Evolutionary conservation across 768 basidiomycete species (phyloP), one percentile per base, ranked within the genome.

Genomic region (Flagelloscypha sp.): DNA sequence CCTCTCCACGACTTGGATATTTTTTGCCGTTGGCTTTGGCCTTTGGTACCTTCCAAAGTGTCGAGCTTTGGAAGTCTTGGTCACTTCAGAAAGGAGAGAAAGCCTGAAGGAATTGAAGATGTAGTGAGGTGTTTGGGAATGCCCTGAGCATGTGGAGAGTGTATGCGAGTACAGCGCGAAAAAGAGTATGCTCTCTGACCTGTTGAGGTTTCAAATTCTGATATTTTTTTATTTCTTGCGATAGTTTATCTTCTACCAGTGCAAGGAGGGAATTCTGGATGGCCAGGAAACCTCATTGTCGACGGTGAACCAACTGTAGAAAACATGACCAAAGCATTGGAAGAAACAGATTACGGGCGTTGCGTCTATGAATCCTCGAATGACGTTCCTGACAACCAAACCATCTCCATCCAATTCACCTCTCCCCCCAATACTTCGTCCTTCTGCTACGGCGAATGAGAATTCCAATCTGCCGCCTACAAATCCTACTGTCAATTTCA

Each of bases 321-420:
- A 59, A 90, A 82, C 53, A 64, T 93, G 38, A 78, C 76, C 0
- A 68, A 70, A 2, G 87, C 84, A 0, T 61, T 93, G 12, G 67
- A 61, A 31, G 62, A 57, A 3, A 78, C 82, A 3, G 76, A 80
- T 12, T 90, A 89, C 40, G 89, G 89, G 0, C 58, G 64, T 37
- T 93, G 89, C 48, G 87, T 88, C 5, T 93, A 93, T 53, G 86
- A 89, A 52, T 70, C 75, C 35, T 63, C 70, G 27, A 93, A 93
- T 51, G 82, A 92, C 50, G 87, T 93, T 30, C 85, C 82, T 48
- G 88, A 93, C 57, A 79, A 93, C 45, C 88, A 92, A 58, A 82
- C 90, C 30, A 88, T 93, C 43, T 90, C 89, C 53, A 57, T 93
- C 37, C 83, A 90, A 49, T 93, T 86, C 54, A 76, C 80, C 6